phyloP scores from a whole-genome alignment of 2,329 filamentous ascomycete species.

The Colletotrichum simmondsii region DNA sequence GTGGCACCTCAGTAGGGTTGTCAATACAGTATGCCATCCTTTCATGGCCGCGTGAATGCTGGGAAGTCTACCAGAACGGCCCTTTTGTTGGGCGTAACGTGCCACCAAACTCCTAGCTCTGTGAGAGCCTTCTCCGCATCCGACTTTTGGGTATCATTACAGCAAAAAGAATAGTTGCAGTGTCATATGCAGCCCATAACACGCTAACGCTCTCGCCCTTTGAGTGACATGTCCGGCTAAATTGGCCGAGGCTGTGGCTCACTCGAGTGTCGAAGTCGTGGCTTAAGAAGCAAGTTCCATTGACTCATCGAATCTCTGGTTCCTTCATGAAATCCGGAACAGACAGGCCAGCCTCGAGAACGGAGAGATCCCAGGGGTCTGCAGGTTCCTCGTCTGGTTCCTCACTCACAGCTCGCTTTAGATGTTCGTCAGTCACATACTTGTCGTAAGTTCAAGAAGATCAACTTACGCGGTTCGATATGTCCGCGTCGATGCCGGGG shows the following conservation, averaged over 20 bases:
- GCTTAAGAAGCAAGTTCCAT: not conserved
- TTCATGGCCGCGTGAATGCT: not conserved
- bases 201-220: not conserved
- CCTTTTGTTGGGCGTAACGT: not conserved
- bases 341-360: constrained; percentile 46
- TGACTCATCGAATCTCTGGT: constrained; percentile 51
- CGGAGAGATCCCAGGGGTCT: constrained; percentile 39
- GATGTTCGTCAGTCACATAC: constrained; percentile 25
- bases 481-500: constrained; percentile 45
- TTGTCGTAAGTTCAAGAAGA: not conserved
- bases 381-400: constrained; percentile 19
- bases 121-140: not conserved
- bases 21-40: not conserved
- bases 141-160: constrained; percentile 31
- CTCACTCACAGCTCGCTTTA: constrained; percentile 4
- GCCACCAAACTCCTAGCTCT: not conserved
- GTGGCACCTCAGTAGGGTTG: not conserved
- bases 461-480: constrained; percentile 38
- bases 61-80: not conserved
- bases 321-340: constrained; percentile 56
- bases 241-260: not conserved
- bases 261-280: not conserved
- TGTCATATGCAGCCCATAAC: not conserved
- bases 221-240: no score
- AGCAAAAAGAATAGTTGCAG: constrained; percentile 21